Conservation (phyloP, 75 land plant species). For the Cryptomeria japonica region DNA sequence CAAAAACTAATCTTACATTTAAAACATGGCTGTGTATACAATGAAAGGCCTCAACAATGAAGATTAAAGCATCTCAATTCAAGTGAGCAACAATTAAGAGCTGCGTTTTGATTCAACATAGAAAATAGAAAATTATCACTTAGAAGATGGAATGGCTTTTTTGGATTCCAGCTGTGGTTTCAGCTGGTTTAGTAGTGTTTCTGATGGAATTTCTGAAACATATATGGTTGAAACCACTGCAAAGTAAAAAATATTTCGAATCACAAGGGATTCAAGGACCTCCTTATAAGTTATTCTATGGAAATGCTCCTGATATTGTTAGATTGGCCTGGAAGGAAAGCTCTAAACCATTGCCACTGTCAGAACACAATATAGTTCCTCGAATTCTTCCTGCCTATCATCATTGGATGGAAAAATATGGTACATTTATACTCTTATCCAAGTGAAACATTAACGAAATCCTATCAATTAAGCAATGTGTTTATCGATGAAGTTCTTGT, state of each 20-base stretch:
- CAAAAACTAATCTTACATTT: no score
- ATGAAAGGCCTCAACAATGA: no score
- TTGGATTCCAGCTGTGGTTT: background rate
- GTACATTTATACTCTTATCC: no score
- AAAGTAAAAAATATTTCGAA: background rate
- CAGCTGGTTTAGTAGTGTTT: background rate
- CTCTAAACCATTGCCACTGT: background rate
- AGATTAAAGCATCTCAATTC: background rate
- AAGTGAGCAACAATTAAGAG: background rate
- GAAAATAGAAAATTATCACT: no score
- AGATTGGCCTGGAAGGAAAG: conserved; percentile 10
- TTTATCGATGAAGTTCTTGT: no score
- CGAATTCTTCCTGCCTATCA: no score
- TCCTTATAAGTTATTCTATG: conserved; percentile 20
- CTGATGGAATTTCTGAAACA: background rate
- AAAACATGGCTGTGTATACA: no score
- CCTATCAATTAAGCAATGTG: no score
- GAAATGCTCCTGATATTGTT: conserved; percentile 41
- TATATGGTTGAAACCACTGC: conserved; percentile 6
- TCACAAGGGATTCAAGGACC: conserved; percentile 35
- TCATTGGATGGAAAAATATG: no score
- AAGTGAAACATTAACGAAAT: no score
- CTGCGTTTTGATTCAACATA: background rate
- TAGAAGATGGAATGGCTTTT: background rate
- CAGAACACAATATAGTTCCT: no score